Conservation (phyloP, 2,329 filamentous ascomycete species). For the Ophiostoma ulmi region DNA sequence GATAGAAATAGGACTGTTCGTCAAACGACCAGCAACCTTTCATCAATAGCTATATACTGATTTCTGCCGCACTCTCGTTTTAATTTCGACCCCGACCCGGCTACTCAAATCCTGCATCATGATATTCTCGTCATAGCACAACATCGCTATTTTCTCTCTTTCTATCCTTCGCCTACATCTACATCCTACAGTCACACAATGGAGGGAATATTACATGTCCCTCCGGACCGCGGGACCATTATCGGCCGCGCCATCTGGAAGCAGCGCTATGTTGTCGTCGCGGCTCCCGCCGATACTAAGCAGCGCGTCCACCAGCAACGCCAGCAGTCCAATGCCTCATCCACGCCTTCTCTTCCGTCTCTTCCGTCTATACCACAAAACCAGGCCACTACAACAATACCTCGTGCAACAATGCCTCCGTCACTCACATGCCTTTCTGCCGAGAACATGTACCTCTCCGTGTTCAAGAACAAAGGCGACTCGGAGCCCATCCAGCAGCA, state of each 20-base stretch:
- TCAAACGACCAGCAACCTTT: background rate
- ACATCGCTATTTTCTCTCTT: background rate
- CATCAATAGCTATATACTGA: background rate
- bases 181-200: slow-evolving; percentile 32
- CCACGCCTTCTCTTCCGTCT: slow-evolving; percentile 27
- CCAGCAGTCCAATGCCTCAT: slow-evolving; percentile 18
- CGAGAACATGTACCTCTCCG: slow-evolving; percentile 47
- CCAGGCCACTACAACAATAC: slow-evolving; percentile 4
- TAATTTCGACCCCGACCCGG: background rate
- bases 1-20: background rate
- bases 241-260: slow-evolving; percentile 51
- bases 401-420: slow-evolving; percentile 31
- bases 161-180: background rate
- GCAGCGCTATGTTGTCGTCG: slow-evolving; percentile 57
- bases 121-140: slow-evolving; percentile 2
- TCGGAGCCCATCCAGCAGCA: slow-evolving; percentile 51
- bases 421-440: slow-evolving; percentile 31
- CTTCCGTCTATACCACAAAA: slow-evolving; percentile 30
- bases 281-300: slow-evolving; percentile 38
- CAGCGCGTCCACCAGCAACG: slow-evolving; percentile 18
- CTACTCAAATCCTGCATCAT: slow-evolving; percentile 3
- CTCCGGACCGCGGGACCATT: slow-evolving; percentile 49
- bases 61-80: background rate
- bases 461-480: slow-evolving; percentile 57
- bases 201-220: slow-evolving; percentile 48